Evolutionary conservation across 2,329 filamentous ascomycete genomes (phyloP).

Genomic region (Xylariaceae sp.): DNA sequence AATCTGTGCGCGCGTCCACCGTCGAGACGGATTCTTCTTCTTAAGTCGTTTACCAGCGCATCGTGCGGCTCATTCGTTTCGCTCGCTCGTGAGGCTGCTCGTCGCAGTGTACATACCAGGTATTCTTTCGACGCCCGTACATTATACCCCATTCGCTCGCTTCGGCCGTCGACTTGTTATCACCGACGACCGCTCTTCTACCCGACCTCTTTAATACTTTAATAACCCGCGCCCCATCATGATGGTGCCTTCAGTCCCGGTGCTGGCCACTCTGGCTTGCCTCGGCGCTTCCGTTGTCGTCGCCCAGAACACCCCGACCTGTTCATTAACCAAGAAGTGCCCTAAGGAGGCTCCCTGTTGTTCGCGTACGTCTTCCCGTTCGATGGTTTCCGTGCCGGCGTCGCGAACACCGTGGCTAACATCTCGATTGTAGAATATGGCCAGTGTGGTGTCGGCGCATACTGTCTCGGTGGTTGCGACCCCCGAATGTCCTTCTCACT

Average conservation of each 20-base stretch:
- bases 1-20: no score
- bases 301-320: constrained; percentile 35
- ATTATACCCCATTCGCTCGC: neutral
- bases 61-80: neutral
- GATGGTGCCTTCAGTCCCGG: constrained; percentile 30
- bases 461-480: constrained; percentile 93
- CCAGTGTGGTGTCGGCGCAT: constrained; percentile 87
- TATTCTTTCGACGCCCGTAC: no score
- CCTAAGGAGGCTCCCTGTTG: constrained; percentile 71
- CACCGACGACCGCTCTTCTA: neutral
- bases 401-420: neutral
- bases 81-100: no score
- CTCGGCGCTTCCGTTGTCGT: constrained; percentile 37
- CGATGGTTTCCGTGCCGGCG: neutral
- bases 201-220: constrained; percentile 15
- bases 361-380: constrained; percentile 55
- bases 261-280: constrained; percentile 36
- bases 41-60: no score
- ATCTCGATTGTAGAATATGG: constrained; percentile 66
- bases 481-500: constrained; percentile 76
- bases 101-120: no score
- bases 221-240: constrained; percentile 15
- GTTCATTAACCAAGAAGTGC: constrained; percentile 55
- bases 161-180: constrained; percentile 1
- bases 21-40: no score